Evolutionary conservation across 2,329 filamentous ascomycete species (phyloP).

Genomic region (Colletotrichum chlorophyti): DNA sequence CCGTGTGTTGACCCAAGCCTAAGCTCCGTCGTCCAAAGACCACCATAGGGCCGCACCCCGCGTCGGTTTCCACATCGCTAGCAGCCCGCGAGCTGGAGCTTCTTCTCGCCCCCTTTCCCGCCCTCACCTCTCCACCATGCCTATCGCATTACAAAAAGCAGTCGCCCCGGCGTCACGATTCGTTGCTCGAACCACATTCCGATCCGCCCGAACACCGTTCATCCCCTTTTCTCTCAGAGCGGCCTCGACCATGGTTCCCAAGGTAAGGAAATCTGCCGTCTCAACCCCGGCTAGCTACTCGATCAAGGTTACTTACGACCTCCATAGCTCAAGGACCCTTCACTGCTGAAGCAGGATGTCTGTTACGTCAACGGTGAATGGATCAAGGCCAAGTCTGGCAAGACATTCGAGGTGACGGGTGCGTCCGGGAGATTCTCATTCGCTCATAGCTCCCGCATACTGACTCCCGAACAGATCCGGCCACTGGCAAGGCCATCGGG

Average conservation of each 20-base stretch:
- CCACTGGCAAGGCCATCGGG: conserved; percentile 81
- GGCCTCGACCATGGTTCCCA: conserved; percentile 56
- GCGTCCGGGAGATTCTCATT: conserved; percentile 29
- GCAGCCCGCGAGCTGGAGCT: conserved; percentile 3
- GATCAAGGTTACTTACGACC: background rate
- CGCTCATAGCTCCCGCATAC: background rate
- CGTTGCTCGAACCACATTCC: conserved; percentile 11
- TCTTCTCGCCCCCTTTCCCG: background rate
- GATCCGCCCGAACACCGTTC: conserved; percentile 10
- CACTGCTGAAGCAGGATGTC: conserved; percentile 82
- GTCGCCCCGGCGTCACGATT: conserved; percentile 24
- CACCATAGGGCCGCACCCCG: conserved; percentile 14
- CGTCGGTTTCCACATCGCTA: conserved; percentile 2
- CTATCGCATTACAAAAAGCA: conserved; percentile 24
- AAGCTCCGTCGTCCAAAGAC: background rate
- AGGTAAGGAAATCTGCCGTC: conserved; percentile 37
- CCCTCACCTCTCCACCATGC: conserved; percentile 16
- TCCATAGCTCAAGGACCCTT: conserved; percentile 74
- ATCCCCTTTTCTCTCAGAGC: conserved; percentile 36
- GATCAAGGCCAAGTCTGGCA: conserved; percentile 82
- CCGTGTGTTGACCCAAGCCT: background rate
- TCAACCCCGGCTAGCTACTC: background rate
- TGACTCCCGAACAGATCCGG: conserved; percentile 67
- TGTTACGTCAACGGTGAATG: conserved; percentile 94
- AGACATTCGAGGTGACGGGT: conserved; percentile 89